Conservation (phyloP, 2,329 filamentous ascomycete species). For the Colletotrichum sp. region DNA sequence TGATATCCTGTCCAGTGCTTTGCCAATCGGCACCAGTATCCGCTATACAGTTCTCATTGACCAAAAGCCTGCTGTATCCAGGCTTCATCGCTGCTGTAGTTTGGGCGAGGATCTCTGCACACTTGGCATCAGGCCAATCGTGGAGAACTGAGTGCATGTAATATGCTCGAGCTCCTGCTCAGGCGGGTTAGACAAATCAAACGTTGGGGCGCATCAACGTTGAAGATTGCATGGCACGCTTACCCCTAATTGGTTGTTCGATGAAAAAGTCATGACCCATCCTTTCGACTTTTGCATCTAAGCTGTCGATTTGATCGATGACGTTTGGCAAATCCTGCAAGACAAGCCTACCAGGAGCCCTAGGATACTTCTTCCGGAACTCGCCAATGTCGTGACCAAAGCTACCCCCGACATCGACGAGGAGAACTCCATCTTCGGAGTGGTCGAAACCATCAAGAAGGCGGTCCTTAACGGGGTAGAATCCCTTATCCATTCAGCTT, state of each 20-base stretch:
- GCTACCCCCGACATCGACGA: constrained; percentile 41
- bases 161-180: no score
- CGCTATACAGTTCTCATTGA: no score
- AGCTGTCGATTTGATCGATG: constrained; percentile 33
- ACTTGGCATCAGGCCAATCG: no score
- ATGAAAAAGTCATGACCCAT: constrained; percentile 52
- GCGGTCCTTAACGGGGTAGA: constrained; percentile 36
- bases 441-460: constrained; percentile 31
- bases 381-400: constrained; percentile 39
- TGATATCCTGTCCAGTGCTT: no score
- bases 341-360: constrained; percentile 37
- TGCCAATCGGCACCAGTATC: no score
- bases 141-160: no score
- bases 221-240: no score
- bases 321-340: constrained; percentile 53
- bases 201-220: no score
- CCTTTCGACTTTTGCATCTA: constrained; percentile 32
- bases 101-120: no score
- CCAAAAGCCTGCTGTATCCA: no score
- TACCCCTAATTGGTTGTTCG: constrained; percentile 45
- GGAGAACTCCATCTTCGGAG: constrained; percentile 20
- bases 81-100: no score
- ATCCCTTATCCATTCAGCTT: constrained; percentile 34
- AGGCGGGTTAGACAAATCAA: no score
- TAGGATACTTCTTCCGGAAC: constrained; percentile 37